These are phyloP conservation scores for Pestalotiopsis sp. DNA, from an alignment of 2,329 filamentous ascomycete genomes.

Conservation along the genomic window DNA sequence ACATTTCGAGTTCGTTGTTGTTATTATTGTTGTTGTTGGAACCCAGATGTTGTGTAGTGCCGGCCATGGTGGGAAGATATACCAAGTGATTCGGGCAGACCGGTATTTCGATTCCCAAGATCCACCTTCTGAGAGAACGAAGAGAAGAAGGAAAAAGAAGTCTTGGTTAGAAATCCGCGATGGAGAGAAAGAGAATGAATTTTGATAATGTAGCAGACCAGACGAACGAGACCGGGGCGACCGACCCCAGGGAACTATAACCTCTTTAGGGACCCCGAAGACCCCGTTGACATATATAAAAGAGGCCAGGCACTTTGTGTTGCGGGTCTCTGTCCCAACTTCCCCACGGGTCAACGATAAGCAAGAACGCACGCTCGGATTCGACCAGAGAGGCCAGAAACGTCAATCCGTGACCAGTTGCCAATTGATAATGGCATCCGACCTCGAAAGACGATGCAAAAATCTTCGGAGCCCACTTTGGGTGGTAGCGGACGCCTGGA, in stretches of 20 bases:
- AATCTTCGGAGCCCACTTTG: neutral
- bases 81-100: neutral
- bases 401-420: conserved; percentile 2
- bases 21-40: neutral
- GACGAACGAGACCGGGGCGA: neutral
- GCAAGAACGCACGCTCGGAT: neutral
- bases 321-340: neutral
- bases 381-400: neutral
- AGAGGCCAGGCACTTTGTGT: neutral
- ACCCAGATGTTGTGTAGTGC: neutral
- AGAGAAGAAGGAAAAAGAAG: neutral
- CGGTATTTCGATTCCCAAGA: neutral
- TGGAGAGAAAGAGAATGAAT: neutral
- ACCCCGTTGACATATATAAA: neutral
- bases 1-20: neutral
- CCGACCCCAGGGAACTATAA: conserved; percentile 6
- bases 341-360: conserved; percentile 9
- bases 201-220: neutral
- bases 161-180: neutral
- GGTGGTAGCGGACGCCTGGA: neutral
- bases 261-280: neutral
- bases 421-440: neutral
- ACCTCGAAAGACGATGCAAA: neutral
- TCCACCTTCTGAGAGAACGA: neutral
- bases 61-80: neutral